These are phyloP conservation scores for Aspergillus kassunensis DNA, from an alignment of 495 filamentous ascomycete genomes.

Conservation along the genomic window DNA sequence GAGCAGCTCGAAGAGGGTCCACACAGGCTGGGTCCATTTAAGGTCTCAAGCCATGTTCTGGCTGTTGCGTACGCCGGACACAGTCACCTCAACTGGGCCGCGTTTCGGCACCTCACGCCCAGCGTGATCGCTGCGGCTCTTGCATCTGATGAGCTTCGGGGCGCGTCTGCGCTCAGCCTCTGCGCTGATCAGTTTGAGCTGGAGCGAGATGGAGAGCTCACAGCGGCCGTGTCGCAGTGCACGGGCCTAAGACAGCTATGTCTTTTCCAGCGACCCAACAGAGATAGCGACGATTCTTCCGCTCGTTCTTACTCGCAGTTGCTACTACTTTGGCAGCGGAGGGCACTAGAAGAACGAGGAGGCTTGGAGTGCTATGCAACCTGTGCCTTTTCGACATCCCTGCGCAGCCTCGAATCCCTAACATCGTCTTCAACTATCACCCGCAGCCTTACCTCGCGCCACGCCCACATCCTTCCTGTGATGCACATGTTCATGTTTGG, in stretches of 20 bases:
- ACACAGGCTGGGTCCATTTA: constrained; percentile 12
- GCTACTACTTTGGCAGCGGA: no score
- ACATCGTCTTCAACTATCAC: background rate
- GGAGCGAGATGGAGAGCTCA: no score
- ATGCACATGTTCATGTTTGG: constrained; percentile 14
- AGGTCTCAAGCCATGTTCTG: constrained; percentile 15
- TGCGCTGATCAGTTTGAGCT: constrained; percentile 8
- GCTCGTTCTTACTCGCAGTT: constrained; percentile 7
- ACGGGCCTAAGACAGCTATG: constrained; percentile 15
- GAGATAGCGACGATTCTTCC: constrained; percentile 12
- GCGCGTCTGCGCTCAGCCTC: constrained; percentile 19
- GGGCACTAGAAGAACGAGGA: background rate
- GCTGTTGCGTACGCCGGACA: constrained; percentile 14
- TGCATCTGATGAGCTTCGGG: constrained; percentile 13
- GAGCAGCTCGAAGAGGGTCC: constrained; percentile 16
- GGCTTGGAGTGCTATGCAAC: constrained; percentile 14
- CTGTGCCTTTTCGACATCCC: constrained; percentile 11
- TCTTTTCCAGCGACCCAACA: constrained; percentile 13
- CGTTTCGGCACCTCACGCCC: constrained; percentile 14
- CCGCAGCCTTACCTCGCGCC: background rate
- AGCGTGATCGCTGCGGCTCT: constrained; percentile 14
- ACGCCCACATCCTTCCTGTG: background rate
- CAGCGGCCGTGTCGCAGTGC: constrained; percentile 11
- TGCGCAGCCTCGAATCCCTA: constrained; percentile 6
- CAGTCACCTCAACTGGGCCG: constrained; percentile 17